Evolutionary conservation across 1,284 basidiomycete genomes (phyloP).

Genomic region (Rhodofomes roseus): DNA sequence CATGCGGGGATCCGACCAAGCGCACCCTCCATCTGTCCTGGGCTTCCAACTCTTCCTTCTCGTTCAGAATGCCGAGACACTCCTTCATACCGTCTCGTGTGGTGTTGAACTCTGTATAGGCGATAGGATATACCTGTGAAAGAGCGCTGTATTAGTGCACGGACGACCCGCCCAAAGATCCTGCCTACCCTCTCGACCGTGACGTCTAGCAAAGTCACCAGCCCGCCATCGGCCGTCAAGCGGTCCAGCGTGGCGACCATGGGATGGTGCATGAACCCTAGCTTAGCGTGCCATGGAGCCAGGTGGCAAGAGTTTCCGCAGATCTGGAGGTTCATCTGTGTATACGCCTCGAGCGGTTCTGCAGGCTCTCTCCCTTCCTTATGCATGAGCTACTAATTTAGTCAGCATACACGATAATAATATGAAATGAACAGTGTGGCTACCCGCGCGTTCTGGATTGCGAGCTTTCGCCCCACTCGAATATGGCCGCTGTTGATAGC

Average conservation of each 20-base stretch:
- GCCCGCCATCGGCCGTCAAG: slow-evolving; percentile 80
- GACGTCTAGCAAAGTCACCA: slow-evolving; percentile 75
- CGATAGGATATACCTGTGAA: slow-evolving; percentile 55
- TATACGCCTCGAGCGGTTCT: slow-evolving; percentile 82
- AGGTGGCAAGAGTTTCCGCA: slow-evolving; percentile 85
- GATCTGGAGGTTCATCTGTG: slow-evolving; percentile 63
- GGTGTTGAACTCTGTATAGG: slow-evolving; percentile 55
- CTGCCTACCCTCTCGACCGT: slow-evolving; percentile 61
- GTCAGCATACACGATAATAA: slow-evolving; percentile 1
- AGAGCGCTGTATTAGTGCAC: slow-evolving; percentile 20
- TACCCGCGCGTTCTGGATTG: slow-evolving; percentile 77
- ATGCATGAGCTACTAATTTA: slow-evolving; percentile 49
- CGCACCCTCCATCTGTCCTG: slow-evolving; percentile 72
- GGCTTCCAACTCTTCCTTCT: slow-evolving; percentile 62
- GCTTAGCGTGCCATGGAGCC: slow-evolving; percentile 82
- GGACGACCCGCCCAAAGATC: background rate
- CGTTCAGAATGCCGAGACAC: slow-evolving; percentile 58
- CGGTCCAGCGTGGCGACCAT: slow-evolving; percentile 78
- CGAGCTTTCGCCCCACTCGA: slow-evolving; percentile 79
- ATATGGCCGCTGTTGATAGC: slow-evolving; percentile 70
- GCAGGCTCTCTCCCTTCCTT: slow-evolving; percentile 71
- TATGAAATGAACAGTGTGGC: slow-evolving; percentile 19
- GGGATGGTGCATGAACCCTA: slow-evolving; percentile 69
- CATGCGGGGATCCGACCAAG: slow-evolving; percentile 1
- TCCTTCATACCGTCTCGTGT: slow-evolving; percentile 52